A percentile compares a stretch with the other conserved stretches of the same genome.
Evolutionary conservation across 2,329 filamentous ascomycete species (phyloP).

Genomic region (Epichloe sibirici): DNA sequence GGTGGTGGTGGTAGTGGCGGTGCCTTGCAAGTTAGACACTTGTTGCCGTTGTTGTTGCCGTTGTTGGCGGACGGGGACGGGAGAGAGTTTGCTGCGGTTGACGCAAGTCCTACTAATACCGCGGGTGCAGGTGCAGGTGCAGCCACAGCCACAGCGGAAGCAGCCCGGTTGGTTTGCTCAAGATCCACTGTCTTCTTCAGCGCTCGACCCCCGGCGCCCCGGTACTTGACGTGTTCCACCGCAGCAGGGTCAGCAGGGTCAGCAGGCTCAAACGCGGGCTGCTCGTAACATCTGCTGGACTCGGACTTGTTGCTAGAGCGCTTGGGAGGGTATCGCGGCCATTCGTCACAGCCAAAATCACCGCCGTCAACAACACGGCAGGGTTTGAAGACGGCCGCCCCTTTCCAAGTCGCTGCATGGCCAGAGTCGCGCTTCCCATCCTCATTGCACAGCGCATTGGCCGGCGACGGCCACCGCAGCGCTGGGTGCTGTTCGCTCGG

Average conservation of each 20-base stretch:
- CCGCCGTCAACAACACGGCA: conserved; percentile 21
- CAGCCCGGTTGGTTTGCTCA: neutral
- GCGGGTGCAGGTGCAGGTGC: neutral
- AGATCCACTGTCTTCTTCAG: conserved; percentile 3
- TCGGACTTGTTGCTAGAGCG: neutral
- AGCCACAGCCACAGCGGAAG: conserved; percentile 9
- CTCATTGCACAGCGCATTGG: conserved; percentile 18
- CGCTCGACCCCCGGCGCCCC: conserved; percentile 8
- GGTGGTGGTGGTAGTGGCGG: neutral
- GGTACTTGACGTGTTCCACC: conserved; percentile 6
- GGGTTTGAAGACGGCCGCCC: conserved; percentile 13
- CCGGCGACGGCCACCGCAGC: conserved; percentile 23
- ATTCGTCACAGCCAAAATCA: conserved; percentile 7
- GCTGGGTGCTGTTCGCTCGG: conserved; percentile 42
- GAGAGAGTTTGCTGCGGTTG: neutral
- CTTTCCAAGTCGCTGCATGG: conserved; percentile 27
- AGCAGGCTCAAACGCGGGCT: no score
- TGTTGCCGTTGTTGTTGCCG: neutral
- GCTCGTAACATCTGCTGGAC: neutral
- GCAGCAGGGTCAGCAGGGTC: neutral
- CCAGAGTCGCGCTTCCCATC: conserved; percentile 44
- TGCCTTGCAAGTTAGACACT: neutral
- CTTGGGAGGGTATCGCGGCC: neutral
- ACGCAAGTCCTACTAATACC: neutral
- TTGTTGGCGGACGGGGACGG: neutral